Percentiles rank a stretch among this genome's conserved stretches.
These are phyloP conservation scores for Geosmithia putterillii DNA, from an alignment of 2,329 filamentous ascomycete genomes.

Conservation along the genomic window DNA sequence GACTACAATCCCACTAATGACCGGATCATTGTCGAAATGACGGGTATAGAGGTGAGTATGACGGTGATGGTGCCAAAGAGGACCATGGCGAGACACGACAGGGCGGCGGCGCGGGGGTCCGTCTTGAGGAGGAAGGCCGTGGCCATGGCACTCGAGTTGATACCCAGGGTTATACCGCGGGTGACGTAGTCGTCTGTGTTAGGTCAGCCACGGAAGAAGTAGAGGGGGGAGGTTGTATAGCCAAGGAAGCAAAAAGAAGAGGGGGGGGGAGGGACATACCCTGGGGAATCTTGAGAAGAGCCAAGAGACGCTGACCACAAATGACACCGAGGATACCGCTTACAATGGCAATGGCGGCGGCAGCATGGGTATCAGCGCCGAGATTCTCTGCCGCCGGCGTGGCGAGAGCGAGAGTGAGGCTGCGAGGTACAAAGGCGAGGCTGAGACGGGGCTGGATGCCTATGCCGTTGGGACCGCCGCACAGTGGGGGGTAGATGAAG, in stretches of 20 bases:
- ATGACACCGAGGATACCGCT: constrained; percentile 47
- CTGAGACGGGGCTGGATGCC: constrained; percentile 39
- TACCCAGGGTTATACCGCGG: constrained; percentile 47
- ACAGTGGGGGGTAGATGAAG: constrained; percentile 44
- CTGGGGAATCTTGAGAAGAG: constrained; percentile 38
- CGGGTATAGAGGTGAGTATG: constrained; percentile 43
- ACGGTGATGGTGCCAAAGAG: constrained; percentile 48
- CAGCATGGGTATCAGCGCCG: constrained; percentile 41
- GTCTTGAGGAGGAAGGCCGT: constrained; percentile 43
- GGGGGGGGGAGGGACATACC: constrained; percentile 19
- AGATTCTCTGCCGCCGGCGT: constrained; percentile 43
- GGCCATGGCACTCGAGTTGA: constrained; percentile 46
- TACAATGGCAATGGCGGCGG: constrained; percentile 44
- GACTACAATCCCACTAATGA: not conserved
- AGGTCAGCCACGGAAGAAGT: too few relatives aligned
- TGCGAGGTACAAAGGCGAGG: constrained; percentile 43
- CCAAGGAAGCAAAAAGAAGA: too few relatives aligned
- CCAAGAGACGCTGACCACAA: constrained; percentile 35
- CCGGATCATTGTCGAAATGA: constrained; percentile 30
- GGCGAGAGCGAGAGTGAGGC: constrained; percentile 47
- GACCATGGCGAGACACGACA: constrained; percentile 48
- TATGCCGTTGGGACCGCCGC: constrained; percentile 22
- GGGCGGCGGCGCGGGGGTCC: constrained; percentile 45
- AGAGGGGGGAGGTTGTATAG: too few relatives aligned
- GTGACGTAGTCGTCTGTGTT: constrained; percentile 47